These are phyloP conservation scores for Kurtzmaniella quercitrusa DNA, from an alignment of 1,139 yeast species.

Conservation along the genomic window DNA sequence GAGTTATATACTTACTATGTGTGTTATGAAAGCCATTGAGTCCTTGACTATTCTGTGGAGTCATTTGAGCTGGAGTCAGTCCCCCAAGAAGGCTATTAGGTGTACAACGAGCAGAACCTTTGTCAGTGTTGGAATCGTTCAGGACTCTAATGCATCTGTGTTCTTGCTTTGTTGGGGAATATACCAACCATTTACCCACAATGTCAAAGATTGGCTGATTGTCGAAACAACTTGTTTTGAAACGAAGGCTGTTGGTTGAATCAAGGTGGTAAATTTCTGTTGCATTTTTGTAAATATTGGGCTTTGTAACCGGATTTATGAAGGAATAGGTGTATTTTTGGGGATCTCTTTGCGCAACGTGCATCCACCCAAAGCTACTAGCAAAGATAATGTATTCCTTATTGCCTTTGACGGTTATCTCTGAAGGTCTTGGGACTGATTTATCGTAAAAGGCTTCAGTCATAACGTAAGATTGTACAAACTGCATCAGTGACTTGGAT, in stretches of 20 bases:
- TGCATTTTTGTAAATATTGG: slow-evolving; percentile 12
- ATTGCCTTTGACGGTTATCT: neutral
- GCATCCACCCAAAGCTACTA: slow-evolving; percentile 8
- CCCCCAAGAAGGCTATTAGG: slow-evolving; percentile 2
- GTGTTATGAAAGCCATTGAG: neutral
- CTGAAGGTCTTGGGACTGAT: neutral
- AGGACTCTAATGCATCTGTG: slow-evolving; percentile 21
- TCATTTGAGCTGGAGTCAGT: no score
- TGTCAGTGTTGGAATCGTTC: neutral
- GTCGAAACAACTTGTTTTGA: slow-evolving; percentile 36
- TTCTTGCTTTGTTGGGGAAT: slow-evolving; percentile 39
- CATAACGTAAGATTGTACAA: neutral
- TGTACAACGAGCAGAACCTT: neutral
- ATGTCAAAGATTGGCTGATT: slow-evolving; percentile 45
- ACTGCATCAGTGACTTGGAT: neutral
- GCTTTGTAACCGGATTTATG: slow-evolving; percentile 18
- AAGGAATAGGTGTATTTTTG: slow-evolving; percentile 6
- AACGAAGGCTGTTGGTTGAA: slow-evolving; percentile 11
- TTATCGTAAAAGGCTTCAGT: neutral
- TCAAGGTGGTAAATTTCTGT: slow-evolving; percentile 1
- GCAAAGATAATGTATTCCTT: neutral
- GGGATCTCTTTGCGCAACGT: neutral
- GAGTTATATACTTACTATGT: slow-evolving; percentile 24
- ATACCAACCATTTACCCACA: slow-evolving; percentile 48
- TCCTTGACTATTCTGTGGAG: no score